phyloP scores from a whole-genome alignment of 371 early-diverging fungal species.

The Mycotypha africana region DNA sequence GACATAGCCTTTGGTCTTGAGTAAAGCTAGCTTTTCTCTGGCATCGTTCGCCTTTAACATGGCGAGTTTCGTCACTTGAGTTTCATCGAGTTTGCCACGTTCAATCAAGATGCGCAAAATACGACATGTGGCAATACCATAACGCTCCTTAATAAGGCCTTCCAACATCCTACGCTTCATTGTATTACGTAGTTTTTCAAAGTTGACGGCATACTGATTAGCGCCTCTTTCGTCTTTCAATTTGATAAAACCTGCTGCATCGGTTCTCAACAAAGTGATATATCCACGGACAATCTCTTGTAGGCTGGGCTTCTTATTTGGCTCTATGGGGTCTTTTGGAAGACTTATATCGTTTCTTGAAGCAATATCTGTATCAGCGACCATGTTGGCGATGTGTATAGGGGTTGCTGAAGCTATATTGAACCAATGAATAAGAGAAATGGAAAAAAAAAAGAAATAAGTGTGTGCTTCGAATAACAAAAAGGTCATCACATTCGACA shows the following conservation, averaged over 20 bases:
- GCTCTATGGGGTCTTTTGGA: slow-evolving; percentile 41
- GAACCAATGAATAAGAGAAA: neutral
- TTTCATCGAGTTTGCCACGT: slow-evolving; percentile 83
- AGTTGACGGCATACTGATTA: slow-evolving; percentile 69
- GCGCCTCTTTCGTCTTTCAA: slow-evolving; percentile 70
- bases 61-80: slow-evolving; percentile 33
- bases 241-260: slow-evolving; percentile 59
- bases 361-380: slow-evolving; percentile 42
- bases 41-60: slow-evolving; percentile 70
- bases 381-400: slow-evolving; percentile 47
- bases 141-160: slow-evolving; percentile 62
- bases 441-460: neutral
- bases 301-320: slow-evolving; percentile 33
- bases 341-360: slow-evolving; percentile 51
- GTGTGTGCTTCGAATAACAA: too few species aligned
- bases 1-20: slow-evolving; percentile 67
- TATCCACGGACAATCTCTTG: slow-evolving; percentile 58
- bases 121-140: slow-evolving; percentile 69
- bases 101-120: slow-evolving; percentile 70
- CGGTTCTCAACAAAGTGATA: slow-evolving; percentile 59
- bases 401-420: slow-evolving; percentile 46
- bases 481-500: too few species aligned
- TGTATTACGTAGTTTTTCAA: slow-evolving; percentile 50
- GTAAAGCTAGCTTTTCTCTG: slow-evolving; percentile 61
- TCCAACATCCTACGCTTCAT: slow-evolving; percentile 65